phyloP scores from a whole-genome alignment of 2,329 filamentous ascomycete species.

The Pseudogymnoascus sp. region DNA sequence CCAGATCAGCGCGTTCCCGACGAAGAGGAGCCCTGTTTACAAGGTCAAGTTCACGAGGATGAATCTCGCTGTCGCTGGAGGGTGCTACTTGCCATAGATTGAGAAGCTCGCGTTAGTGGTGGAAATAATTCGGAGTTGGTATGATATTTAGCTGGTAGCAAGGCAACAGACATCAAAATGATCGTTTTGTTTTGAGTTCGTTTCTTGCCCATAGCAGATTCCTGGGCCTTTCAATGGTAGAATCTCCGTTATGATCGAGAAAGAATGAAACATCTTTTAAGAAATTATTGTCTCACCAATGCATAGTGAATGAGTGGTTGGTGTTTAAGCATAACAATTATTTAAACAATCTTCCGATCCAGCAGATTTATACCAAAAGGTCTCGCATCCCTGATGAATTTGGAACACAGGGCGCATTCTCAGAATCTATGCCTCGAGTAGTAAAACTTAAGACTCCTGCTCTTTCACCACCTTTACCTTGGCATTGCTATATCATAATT shows the following conservation, averaged over 20 bases:
- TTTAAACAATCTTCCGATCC: neutral
- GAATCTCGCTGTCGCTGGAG: slow-evolving; percentile 85
- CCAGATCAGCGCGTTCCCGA: slow-evolving; percentile 89
- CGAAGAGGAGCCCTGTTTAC: slow-evolving; percentile 91
- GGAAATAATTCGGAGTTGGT: slow-evolving; percentile 4
- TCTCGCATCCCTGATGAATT: neutral
- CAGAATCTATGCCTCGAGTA: neutral
- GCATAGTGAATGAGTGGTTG: neutral
- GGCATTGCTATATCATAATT: neutral
- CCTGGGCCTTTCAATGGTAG: neutral
- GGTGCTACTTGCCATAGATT: slow-evolving; percentile 42
- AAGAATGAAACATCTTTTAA: neutral
- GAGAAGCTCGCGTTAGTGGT: neutral
- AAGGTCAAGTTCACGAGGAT: slow-evolving; percentile 90
- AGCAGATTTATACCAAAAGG: neutral
- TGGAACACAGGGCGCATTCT: neutral
- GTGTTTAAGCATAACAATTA: neutral
- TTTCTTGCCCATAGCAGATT: neutral
- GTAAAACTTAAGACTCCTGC: neutral
- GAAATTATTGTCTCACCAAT: neutral
- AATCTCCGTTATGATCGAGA: neutral
- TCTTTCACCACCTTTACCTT: neutral
- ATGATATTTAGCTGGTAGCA: slow-evolving; percentile 4
- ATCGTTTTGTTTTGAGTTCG: neutral
- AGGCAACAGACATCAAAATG: neutral